These are phyloP conservation scores for Coccomyxa sp. DNA, from an alignment of 139 green algal species.

Conservation along the genomic window DNA sequence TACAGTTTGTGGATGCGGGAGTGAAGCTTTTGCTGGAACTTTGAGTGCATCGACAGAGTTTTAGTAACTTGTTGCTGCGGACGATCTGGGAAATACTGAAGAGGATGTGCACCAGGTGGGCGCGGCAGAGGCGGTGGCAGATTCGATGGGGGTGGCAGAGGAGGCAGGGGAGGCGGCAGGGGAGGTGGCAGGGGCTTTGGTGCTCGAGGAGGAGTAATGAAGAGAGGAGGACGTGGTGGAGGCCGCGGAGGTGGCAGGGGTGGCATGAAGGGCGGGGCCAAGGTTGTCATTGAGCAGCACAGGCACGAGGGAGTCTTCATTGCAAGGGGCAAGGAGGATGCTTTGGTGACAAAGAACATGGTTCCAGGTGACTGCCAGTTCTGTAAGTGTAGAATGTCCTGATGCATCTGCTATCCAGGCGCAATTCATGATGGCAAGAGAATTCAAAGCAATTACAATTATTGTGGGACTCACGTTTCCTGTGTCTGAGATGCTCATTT, in stretches of 20 bases:
- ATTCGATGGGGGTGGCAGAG: conserved; percentile 29
- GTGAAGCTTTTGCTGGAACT: background rate
- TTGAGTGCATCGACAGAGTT: background rate
- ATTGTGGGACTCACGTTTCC: too few species aligned
- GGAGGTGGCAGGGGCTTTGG: conserved; percentile 22
- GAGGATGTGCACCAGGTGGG: conserved; percentile 11
- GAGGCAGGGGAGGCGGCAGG: conserved; percentile 31
- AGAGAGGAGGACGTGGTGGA: conserved; percentile 30
- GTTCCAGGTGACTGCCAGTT: conserved; percentile 58
- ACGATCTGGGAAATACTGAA: too few species aligned
- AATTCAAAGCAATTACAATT: too few species aligned
- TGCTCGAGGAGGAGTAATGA: conserved; percentile 25
- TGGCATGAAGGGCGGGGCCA: conserved; percentile 76
- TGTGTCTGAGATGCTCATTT: background rate
- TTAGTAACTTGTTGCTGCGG: background rate
- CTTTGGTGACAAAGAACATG: conserved; percentile 90
- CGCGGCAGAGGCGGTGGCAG: conserved; percentile 28
- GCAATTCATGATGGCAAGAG: background rate
- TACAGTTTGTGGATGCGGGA: background rate
- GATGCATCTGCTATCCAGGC: background rate
- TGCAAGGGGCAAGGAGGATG: conserved; percentile 96
- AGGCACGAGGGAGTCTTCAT: conserved; percentile 97
- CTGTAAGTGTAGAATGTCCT: background rate
- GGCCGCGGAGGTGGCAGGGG: conserved; percentile 51
- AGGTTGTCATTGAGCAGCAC: conserved; percentile 88